Evolutionary conservation across 176 grass and related monocot species (phyloP), one percentile per base, ranked within the genome.

Genomic region (Zizania latifolia): DNA sequence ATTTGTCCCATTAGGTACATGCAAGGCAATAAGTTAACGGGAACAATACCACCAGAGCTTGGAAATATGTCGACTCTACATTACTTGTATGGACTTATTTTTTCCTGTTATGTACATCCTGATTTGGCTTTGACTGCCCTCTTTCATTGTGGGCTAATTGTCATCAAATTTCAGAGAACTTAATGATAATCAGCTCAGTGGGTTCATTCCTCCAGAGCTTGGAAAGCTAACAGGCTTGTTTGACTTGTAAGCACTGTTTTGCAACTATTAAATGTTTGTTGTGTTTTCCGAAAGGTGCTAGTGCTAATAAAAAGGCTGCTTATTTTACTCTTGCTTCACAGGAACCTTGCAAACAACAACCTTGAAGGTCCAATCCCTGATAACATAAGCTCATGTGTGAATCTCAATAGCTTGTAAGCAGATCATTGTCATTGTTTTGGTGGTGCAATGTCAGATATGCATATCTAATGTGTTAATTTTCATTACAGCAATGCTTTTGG

Each of bases 381-480:
- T 55, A 99, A 99, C 38, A 62, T 99, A 76, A 92, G 96, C 79
- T 95, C 92, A 41, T 99, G 96, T 58, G 87, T 84, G 71, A 99
- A 90, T 78, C 82, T 99, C 57, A 99, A 95, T 87, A 99, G 92
- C 81, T 95, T 99, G 96, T 99, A 92, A 90, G 96, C n/a, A 24
- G 31, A 64, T 26, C 4, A 26, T 85, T 41, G 5, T 19, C 3
- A 34, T 35, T 4, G 24, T 36, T 70, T 2, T 65, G 13, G 6
- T 41, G 0, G 31, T 60, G 8, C 33, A 35, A 3, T 53, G 8
- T 22, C 9, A 8, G n/a, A 39, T 24, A 22, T 58, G 27, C 27
- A 58, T 10, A 58, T 68, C 7, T 76, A 26, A 81, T 61, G 30
- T 37, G 19, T 50, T 78, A 15, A 6, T 75, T 86, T 34, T 74